phyloP scores from a whole-genome alignment of 2,329 filamentous ascomycete species.

The Fusarium poae region DNA sequence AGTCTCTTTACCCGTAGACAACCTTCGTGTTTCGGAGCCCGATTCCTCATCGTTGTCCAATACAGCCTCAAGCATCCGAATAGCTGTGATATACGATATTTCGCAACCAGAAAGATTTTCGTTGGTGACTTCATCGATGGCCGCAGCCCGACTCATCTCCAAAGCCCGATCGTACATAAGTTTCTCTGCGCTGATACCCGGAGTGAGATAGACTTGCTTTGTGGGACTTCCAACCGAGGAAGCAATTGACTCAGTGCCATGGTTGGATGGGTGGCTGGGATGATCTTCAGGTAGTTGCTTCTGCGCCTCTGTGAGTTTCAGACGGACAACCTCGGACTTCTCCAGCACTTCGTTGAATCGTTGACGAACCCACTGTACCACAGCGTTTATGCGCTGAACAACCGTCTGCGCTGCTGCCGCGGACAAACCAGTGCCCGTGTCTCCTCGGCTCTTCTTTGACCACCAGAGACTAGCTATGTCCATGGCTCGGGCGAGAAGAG shows the following conservation, averaged over 20 bases:
- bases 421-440: conserved; percentile 60
- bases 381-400: conserved; percentile 84
- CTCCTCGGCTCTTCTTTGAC: conserved; percentile 79
- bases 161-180: conserved; percentile 97
- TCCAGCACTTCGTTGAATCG: conserved; percentile 98
- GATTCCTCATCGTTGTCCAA: conserved; percentile 82
- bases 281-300: conserved; percentile 86
- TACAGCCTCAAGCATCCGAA: conserved; percentile 94
- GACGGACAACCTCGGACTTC: conserved; percentile 93
- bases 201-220: conserved; percentile 85
- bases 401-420: conserved; percentile 62
- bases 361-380: conserved; percentile 93
- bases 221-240: conserved; percentile 72
- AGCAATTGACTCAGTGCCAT: conserved; percentile 69
- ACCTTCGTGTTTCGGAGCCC: conserved; percentile 40
- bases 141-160: conserved; percentile 95
- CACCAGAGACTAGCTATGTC: conserved; percentile 95
- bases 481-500: conserved; percentile 92
- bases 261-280: conserved; percentile 85
- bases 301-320: conserved; percentile 89
- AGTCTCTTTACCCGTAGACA: conserved; percentile 57
- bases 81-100: conserved; percentile 91
- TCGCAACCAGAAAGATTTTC: conserved; percentile 90
- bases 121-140: conserved; percentile 94
- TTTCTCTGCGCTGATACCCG: conserved; percentile 93